Percentiles rank a stretch among this genome's conserved stretches.
Conservation (phyloP, 164 flowering plant genomes). For the Vitis rupestris region DNA sequence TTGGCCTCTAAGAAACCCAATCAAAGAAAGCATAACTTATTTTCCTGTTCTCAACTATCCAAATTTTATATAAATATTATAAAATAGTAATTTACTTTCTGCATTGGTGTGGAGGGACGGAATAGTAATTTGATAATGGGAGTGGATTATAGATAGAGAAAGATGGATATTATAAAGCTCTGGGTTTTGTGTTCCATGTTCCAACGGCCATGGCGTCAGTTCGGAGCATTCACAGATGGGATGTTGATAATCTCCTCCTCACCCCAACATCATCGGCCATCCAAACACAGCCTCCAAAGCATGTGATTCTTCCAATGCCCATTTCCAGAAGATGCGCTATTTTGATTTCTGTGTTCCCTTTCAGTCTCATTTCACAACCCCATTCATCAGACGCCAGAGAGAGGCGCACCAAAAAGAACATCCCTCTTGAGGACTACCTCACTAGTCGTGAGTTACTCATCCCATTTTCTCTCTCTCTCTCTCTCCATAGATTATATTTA, state of each 20-base stretch:
- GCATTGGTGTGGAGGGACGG: background rate
- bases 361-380: constrained; percentile 39
- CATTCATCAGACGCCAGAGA: constrained; percentile 64
- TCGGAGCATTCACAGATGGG: constrained; percentile 26
- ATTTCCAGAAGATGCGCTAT: constrained; percentile 64
- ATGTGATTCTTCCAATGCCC: constrained; percentile 29
- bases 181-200: background rate
- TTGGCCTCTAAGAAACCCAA: too few species aligned
- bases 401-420: constrained; percentile 60
- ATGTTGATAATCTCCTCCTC: constrained; percentile 9
- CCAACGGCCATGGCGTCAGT: constrained; percentile 52
- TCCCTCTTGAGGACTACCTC: constrained; percentile 77
- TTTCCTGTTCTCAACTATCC: too few species aligned
- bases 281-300: constrained; percentile 17
- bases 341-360: constrained; percentile 50
- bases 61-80: too few species aligned
- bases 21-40: too few species aligned
- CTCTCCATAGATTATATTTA: background rate
- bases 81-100: too few species aligned
- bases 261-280: constrained; percentile 12
- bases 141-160: constrained; percentile 3
- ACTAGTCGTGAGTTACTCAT: constrained; percentile 48
- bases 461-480: constrained; percentile 3
- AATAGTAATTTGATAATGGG: background rate
- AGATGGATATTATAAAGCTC: background rate